Base-by-base conservation (phyloP, 192 early-diverging fungal species). In the Linnemannia elongata region DNA sequence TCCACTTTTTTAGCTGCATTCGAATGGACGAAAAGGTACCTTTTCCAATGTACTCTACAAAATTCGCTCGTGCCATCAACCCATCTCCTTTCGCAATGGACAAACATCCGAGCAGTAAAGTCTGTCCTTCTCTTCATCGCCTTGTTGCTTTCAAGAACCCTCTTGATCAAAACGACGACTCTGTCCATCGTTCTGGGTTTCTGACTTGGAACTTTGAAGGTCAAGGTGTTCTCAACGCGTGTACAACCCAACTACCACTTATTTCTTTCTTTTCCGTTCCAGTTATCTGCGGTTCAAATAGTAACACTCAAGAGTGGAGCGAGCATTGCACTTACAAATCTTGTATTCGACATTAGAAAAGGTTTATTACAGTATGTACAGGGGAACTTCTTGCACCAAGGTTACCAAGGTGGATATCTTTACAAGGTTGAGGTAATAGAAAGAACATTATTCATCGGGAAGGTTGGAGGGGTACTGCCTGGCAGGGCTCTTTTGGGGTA, bases 401-500 rank as follows among this genome's bases (percentile, higher is more conserved):
- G 30, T 20, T 72, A 22, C 70, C 27, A 3, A 72, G 30, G 30
- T 20, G 44, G 27, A 27, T 35, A 35, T 75, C 35, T 38, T 20
- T 57, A 55, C 22, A 38, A 54, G 1, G 54, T 5, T 22, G 20
- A 22, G 27, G 74, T 38, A 22, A 52, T 30, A 10, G 47, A 60
- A n/a, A 27, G 1, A 38, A 30, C 27, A 15, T 33, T 10, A 52
- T 47, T 60, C 38, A 41, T 42, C 27, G 33, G 78, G 22, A 17
- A 55, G 22, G 30, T 35, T 22, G 15, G 76, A 77, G 7, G 76
- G 47, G 10, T 63, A 42, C n/a, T 54, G 54, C 18, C 84, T 74
- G 1, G 84, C 84, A 38, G 75, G 84, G n/a, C 79, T 86, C 79
- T 86, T 86, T 5, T 15, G 13, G 2, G 84, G 84, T 63, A 86